Conservation (phyloP, 2,329 filamentous ascomycete genomes). For the Ascochyta koolunga region DNA sequence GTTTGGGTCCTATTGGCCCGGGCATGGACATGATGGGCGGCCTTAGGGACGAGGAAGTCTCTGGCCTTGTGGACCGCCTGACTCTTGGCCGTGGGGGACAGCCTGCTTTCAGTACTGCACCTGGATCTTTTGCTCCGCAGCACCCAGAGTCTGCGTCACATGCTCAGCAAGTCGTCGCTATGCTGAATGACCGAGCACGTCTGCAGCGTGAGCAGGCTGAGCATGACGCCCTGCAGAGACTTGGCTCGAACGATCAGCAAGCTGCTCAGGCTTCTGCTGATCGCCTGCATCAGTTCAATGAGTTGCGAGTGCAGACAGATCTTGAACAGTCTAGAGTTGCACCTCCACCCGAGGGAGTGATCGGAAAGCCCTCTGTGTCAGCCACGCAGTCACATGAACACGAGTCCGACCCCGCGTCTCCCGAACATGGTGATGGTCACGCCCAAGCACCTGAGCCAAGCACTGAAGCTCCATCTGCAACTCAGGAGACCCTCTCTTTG, state of each 20-base stretch:
- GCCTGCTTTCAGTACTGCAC: conserved; percentile 55
- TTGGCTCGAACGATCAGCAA: conserved; percentile 38
- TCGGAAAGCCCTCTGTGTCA: conserved; percentile 37
- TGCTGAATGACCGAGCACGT: conserved; percentile 66
- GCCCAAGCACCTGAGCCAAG: conserved; percentile 19
- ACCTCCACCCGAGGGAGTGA: conserved; percentile 45
- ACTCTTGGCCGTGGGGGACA: conserved; percentile 59
- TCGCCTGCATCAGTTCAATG: conserved; percentile 82
- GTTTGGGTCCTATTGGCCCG: conserved; percentile 53
- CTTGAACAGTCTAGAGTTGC: conserved; percentile 49
- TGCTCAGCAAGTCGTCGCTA: conserved; percentile 63
- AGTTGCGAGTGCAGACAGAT: conserved; percentile 75
- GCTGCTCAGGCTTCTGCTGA: conserved; percentile 60
- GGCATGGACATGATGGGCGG: conserved; percentile 53
- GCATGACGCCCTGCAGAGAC: conserved; percentile 53
- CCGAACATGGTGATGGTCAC: conserved; percentile 27
- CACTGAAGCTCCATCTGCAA: conserved; percentile 19
- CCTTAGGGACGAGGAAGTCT: conserved; percentile 73
- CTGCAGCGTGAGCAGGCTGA: conserved; percentile 67
- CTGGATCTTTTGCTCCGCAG: conserved; percentile 57
- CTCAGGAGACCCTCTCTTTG: conserved; percentile 67
- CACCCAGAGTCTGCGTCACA: conserved; percentile 55
- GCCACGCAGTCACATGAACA: conserved; percentile 32
- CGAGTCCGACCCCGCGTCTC: conserved; percentile 24
- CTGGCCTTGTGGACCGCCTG: conserved; percentile 68